Evolutionary conservation across 805 yeast species (phyloP).

Genomic region (Metschnikowia amazonensis): DNA sequence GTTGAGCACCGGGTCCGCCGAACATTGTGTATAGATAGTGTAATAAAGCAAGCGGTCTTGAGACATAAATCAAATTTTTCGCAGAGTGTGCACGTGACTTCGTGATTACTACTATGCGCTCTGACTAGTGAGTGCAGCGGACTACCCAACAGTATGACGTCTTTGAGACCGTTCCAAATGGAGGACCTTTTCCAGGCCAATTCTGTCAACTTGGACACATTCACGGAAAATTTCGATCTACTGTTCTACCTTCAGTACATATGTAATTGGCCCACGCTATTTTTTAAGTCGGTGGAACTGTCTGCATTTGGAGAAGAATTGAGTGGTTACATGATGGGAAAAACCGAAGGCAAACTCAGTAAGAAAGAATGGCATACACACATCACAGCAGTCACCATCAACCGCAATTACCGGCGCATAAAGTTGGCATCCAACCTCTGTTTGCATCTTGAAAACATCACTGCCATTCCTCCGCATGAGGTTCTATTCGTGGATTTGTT

Average conservation of each 20-base stretch:
- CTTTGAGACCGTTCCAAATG: slow-evolving; percentile 82
- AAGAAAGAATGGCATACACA: slow-evolving; percentile 92
- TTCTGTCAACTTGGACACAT: slow-evolving; percentile 76
- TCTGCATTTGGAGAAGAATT: slow-evolving; percentile 16
- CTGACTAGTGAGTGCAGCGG: not conserved
- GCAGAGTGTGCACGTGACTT: slow-evolving; percentile 3
- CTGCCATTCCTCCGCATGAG: slow-evolving; percentile 68
- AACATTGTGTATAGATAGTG: slow-evolving; percentile 26
- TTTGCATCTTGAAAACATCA: slow-evolving; percentile 63
- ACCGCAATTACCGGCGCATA: slow-evolving; percentile 74
- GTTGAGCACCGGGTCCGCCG: slow-evolving; percentile 48
- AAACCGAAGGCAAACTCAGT: slow-evolving; percentile 72
- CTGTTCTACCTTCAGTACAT: slow-evolving; percentile 83
- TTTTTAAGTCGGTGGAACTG: slow-evolving; percentile 65
- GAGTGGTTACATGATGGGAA: slow-evolving; percentile 90
- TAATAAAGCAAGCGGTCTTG: not conserved
- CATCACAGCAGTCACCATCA: slow-evolving; percentile 91
- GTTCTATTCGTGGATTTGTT: slow-evolving; percentile 87
- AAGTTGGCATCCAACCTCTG: slow-evolving; percentile 84
- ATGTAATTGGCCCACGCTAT: slow-evolving; percentile 81
- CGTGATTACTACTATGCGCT: not conserved
- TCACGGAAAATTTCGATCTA: slow-evolving; percentile 87
- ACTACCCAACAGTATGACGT: slow-evolving; percentile 59
- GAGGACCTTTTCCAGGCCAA: slow-evolving; percentile 74
- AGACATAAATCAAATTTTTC: not conserved